Base-by-base conservation (phyloP, 345 rosid genomes). In the Trapa bicornis region DNA sequence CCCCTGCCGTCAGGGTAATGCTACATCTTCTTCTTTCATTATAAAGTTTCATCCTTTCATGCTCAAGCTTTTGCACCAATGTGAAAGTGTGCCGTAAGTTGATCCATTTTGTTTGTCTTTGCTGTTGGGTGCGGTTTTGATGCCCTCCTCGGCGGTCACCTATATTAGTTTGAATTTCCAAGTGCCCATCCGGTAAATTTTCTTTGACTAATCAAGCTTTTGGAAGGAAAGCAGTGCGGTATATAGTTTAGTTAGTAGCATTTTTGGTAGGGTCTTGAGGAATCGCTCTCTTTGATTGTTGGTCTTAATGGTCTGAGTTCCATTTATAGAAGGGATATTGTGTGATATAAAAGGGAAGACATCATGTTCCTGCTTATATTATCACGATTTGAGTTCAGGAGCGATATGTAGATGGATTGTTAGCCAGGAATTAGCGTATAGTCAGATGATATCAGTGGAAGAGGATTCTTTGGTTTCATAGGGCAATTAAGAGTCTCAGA, bases 1-100 rank as follows among this genome's bases (percentile, higher is more conserved):
- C 91, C 35, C 87, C 91, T 2, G 83, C 89, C 69, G 69, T 86
- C 68, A 89, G 89, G 91, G 96, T 89, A 15, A 45, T 14, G 17
- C 47, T 29, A 15, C 52, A 8, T 47, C 14, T 65, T 41, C 48
- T 36, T 17, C 48, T 64, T 64, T 36, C 67, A 37, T 36, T 63
- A 37, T 7, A 32, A 22, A 65, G 47, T 43, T 36, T 16, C 47
- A 22, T 22, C 29, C 29, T 22, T 22, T 43, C 36, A 5, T 65
- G 5, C 12, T 13, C 35, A 58, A 58, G 38, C 2, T 8, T 58
- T 11, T 58, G 36, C 2, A 35, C 11, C 35, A 58, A 58, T 9
- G 63, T 33, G 37, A 35, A 33, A 58, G 35, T 54, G 43, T 33
- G 60, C n/a, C 6, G n/a, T 66, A n/a, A 22, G 29, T 22, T 22